These are phyloP conservation scores for Usnea hakonensis DNA, from an alignment of 495 filamentous ascomycete species.

Conservation along the genomic window DNA sequence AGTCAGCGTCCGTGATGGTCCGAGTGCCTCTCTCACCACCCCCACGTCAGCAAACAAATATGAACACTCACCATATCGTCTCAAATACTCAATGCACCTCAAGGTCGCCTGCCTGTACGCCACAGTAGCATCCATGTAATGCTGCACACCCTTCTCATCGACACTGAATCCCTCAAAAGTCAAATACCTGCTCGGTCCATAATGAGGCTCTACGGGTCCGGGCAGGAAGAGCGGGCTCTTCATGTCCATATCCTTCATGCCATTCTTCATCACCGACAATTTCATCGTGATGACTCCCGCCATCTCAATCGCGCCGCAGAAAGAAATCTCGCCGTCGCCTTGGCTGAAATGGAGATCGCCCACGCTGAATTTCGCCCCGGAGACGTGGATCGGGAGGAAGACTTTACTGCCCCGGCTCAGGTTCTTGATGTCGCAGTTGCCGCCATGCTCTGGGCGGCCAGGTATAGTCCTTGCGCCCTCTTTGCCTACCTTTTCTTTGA, in stretches of 20 bases:
- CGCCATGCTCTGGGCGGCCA: constrained; percentile 47
- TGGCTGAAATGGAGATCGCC: constrained; percentile 89
- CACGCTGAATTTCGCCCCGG: constrained; percentile 85
- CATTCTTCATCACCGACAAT: constrained; percentile 80
- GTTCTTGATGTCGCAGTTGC: constrained; percentile 89
- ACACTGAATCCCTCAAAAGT: constrained; percentile 96
- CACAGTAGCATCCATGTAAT: constrained; percentile 87
- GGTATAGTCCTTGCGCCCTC: constrained; percentile 89
- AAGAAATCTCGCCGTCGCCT: constrained; percentile 89
- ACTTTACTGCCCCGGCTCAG: constrained; percentile 77
- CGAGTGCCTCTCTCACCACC: too few relatives aligned
- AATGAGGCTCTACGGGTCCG: constrained; percentile 86
- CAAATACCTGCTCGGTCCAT: constrained; percentile 75
- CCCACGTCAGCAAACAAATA: constrained; percentile 31
- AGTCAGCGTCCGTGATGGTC: neutral
- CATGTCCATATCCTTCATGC: constrained; percentile 66
- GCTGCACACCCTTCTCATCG: constrained; percentile 84
- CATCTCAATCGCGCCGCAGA: constrained; percentile 98
- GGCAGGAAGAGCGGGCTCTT: constrained; percentile 86
- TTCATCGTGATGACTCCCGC: constrained; percentile 88
- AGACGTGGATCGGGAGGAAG: constrained; percentile 79
- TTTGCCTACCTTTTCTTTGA: constrained; percentile 67
- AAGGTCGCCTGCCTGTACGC: constrained; percentile 84
- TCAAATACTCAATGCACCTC: constrained; percentile 77
- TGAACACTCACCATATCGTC: constrained; percentile 54